Percentiles rank a stretch among this genome's conserved stretches.
Conservation (phyloP, 225 moss, liverwort and hornwort genomes). For the Ulota crispa region DNA sequence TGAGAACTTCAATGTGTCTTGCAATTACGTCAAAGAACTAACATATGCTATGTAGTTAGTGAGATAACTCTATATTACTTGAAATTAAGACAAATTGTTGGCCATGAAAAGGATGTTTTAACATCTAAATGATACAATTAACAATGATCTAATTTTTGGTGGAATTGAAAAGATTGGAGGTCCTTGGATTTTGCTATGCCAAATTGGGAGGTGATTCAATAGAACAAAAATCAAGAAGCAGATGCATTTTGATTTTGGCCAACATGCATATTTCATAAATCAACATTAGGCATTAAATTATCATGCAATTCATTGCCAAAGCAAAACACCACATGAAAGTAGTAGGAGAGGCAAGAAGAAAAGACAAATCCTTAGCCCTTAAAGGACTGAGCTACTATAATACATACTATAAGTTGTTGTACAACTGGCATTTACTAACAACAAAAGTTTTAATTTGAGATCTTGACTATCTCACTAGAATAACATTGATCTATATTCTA, state of each 20-base stretch:
- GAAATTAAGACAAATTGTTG: background rate
- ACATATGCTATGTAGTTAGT: background rate
- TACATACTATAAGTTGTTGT: too few relatives aligned
- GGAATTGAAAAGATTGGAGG: background rate
- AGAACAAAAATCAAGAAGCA: background rate
- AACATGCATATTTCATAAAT: background rate
- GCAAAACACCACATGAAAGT: background rate
- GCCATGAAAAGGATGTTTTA: background rate
- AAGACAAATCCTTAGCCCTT: too few relatives aligned
- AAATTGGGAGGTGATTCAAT: background rate
- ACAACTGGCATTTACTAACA: too few relatives aligned
- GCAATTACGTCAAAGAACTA: background rate
- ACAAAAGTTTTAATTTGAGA: too few relatives aligned
- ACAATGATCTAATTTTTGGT: background rate
- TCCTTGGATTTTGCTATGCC: background rate
- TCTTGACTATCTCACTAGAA: too few relatives aligned
- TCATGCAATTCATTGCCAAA: background rate
- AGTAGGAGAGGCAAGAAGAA: background rate
- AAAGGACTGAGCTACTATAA: too few relatives aligned
- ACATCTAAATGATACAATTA: background rate
- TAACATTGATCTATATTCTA: too few relatives aligned
- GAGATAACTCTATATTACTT: background rate
- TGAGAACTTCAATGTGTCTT: background rate
- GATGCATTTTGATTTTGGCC: background rate
- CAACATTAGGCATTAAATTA: background rate